Base-by-base conservation (phyloP, 139 green algal genomes). In the Trebouxia sp. region DNA sequence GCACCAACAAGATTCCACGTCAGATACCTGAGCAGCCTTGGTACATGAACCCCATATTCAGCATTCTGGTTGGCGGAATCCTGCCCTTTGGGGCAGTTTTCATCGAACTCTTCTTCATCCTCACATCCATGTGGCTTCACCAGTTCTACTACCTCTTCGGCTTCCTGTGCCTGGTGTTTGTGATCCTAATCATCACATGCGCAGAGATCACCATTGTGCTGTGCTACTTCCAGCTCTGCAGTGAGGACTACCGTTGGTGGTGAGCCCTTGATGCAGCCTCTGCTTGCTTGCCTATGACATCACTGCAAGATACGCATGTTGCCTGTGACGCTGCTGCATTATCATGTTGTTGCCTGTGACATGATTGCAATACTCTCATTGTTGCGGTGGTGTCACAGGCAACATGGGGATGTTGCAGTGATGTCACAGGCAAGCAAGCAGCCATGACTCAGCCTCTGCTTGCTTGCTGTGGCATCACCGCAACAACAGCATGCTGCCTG, bases 31-130 rank as follows among this genome's bases (percentile, higher is more conserved):
- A 98, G 82, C 96, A 99, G 80, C 69, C 72, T 12, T 81, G 80
- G 80, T 84, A 84, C 56, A 84, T 84, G 80, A 66, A 84, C 74
- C 80, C 80, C 6, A 43, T 94, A 62, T 96, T 98, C 83, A 95
- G 89, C 37, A 91, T 97, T 58, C 80, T 99, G 9, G 90, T 99
- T 70, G 97, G 95, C 24, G 97, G 97, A 75, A 94, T 99, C 77
- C 91, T 99, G 84, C 97, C 97, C 4, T 99, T 99, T 85, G 97
- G 97, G 47, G 97, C 97, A 2, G 96, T 99, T 20, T 99, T 99
- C 92, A 99, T 99, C 75, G 97, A 99, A 89, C 92, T 99, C 22
- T 99, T 99, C 88, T 99, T 99, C 91, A 98, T 99, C 88, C 91
- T 99, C 22, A 98, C 96, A 6, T 98, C 92, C 79, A 97, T 99